A percentile compares a stretch with the other conserved stretches of the same genome.
These are phyloP conservation scores for Lactifluus echinatus DNA, from an alignment of 768 basidiomycete genomes.

Conservation along the genomic window DNA sequence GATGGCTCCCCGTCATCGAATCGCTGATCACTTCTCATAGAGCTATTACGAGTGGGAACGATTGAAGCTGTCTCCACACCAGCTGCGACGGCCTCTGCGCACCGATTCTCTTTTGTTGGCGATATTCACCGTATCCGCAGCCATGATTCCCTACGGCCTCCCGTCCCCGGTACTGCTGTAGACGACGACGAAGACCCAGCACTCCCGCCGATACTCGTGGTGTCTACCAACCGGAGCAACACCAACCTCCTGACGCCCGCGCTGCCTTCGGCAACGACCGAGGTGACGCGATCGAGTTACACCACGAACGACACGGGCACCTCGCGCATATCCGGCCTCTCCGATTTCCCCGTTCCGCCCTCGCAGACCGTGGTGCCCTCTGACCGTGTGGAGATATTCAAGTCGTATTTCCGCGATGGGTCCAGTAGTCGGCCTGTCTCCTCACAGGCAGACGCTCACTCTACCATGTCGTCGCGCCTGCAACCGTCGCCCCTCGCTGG, in stretches of 20 bases:
- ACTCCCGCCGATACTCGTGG: constrained; percentile 18
- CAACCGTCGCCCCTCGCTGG: not conserved
- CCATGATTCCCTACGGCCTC: constrained; percentile 9
- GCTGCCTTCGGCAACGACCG: constrained; percentile 26
- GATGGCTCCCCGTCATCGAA: not conserved
- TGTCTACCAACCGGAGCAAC: not conserved
- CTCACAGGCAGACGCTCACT: not conserved
- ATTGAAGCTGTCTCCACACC: constrained; percentile 47
- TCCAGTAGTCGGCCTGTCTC: not conserved
- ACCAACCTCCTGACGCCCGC: constrained; percentile 18
- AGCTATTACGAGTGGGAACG: constrained; percentile 40
- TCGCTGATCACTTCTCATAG: constrained; percentile 25
- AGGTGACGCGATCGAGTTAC: constrained; percentile 42
- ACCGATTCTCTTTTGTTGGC: constrained; percentile 25
- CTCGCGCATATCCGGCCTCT: constrained; percentile 62
- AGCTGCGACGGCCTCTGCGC: constrained; percentile 32
- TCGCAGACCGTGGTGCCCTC: constrained; percentile 17
- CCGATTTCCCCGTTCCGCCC: constrained; percentile 66
- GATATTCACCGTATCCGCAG: constrained; percentile 2
- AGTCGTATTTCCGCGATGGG: constrained; percentile 11
- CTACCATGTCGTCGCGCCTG: not conserved
- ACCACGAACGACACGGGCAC: constrained; percentile 45
- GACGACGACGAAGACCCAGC: not conserved
- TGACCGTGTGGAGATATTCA: constrained; percentile 3
- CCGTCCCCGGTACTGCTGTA: too few relatives aligned